Percentiles rank a stretch among this genome's conserved stretches.
Conservation (phyloP, 2,329 filamentous ascomycete genomes). For the Colletotrichum sp. region DNA sequence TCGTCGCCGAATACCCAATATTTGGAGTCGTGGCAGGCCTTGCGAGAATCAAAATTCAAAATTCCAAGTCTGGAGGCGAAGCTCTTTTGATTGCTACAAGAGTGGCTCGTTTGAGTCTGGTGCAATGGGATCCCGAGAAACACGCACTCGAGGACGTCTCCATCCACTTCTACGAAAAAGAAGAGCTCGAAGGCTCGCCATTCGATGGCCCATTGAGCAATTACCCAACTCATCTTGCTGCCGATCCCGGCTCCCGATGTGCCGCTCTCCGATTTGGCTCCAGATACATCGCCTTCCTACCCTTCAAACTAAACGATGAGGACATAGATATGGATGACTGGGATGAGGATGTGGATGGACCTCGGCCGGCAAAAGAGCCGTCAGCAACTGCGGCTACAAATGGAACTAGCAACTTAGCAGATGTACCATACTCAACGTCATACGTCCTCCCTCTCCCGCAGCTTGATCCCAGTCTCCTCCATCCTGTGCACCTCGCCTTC, state of each 20-base stretch:
- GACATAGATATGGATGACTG: constrained; percentile 92
- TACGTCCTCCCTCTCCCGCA: constrained; percentile 92
- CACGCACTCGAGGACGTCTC: constrained; percentile 85
- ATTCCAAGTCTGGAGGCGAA: constrained; percentile 81
- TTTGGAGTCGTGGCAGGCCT: constrained; percentile 86
- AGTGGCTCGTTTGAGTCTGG: constrained; percentile 89
- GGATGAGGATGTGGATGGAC: constrained; percentile 81
- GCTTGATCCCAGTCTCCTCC: constrained; percentile 84
- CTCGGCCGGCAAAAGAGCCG: constrained; percentile 57
- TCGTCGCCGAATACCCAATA: constrained; percentile 83
- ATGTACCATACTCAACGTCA: constrained; percentile 83
- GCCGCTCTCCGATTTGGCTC: constrained; percentile 92
- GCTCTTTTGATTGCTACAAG: constrained; percentile 83
- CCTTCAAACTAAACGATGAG: constrained; percentile 85
- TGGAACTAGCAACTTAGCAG: constrained; percentile 42
- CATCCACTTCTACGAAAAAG: constrained; percentile 97
- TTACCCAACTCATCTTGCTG: constrained; percentile 81
- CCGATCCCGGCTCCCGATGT: constrained; percentile 91
- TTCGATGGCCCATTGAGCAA: constrained; percentile 80
- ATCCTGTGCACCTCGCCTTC: constrained; percentile 91
- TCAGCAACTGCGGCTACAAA: constrained; percentile 33
- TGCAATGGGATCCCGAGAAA: constrained; percentile 90
- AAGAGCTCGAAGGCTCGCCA: constrained; percentile 82
- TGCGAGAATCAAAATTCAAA: constrained; percentile 74
- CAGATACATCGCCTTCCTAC: constrained; percentile 89